Base-by-base conservation (phyloP, 2,329 filamentous ascomycete species). In the Sclerotinia trifoliorum region DNA sequence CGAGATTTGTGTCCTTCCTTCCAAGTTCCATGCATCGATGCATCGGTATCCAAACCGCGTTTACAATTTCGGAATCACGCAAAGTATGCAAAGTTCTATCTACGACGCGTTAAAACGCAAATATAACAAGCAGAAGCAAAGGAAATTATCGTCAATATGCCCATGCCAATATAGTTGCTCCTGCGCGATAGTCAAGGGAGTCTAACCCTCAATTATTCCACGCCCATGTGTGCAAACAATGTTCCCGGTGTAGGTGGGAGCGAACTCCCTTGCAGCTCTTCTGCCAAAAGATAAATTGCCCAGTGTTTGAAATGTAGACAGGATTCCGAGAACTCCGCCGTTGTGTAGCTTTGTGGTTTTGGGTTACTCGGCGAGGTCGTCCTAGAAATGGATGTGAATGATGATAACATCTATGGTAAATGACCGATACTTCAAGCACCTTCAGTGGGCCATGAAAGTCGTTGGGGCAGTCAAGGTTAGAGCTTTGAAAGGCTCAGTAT, bases 21-120 rank as follows among this genome's bases (percentile, higher is more conserved):
- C 54, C 64, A 19, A 57, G 5, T 55, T 64, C 61, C 48, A 48
- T 57, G 64, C 51, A 62, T 62, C 60, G 57, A 48, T 57, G 64
- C 51, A 62, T 62, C 60, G 57, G 57, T 62, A 46, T 67, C 65
- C 46, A 62, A n/a, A 52, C 46, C 57, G 57, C 49, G 56, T 67
- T 67, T 67, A 67, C 65, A 62, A 55, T 67, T 67, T 67, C 56
- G 65, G 52, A 51, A 56, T 67, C 65, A 67, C 65, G 58, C 57
- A 67, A 49, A 39, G 48, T 46, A 46, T 62, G 65, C 65, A 67
- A 39, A 62, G 56, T 67, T 67, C 65, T 67, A 67, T 67, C 65
- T 67, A 67, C 65, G 24, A 67, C 54, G 48, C 65, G 56, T 54
- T 21, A n/a, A 19, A 48, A 62, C 65, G 56, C 65, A 67, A 62